These are phyloP conservation scores for Chaetomiaceae sp. DNA, from an alignment of 2,329 filamentous ascomycete genomes.

Conservation along the genomic window DNA sequence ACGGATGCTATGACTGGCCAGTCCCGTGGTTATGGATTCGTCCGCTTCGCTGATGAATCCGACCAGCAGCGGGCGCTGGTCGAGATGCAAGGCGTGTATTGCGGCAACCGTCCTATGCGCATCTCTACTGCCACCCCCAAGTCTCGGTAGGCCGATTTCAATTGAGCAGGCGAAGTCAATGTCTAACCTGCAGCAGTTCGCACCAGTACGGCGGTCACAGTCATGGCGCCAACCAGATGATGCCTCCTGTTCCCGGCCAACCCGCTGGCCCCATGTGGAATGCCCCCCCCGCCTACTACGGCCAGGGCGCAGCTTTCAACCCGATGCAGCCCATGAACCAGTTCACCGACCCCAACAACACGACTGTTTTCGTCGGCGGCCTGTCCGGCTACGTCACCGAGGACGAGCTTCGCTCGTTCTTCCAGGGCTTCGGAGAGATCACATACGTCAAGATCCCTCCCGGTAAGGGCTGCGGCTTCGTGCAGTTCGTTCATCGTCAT, in stretches of 20 bases:
- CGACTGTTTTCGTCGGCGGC: conserved; percentile 95
- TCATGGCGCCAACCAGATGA: conserved; percentile 38
- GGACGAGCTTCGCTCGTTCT: conserved; percentile 99
- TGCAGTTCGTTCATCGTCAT: conserved; percentile 98
- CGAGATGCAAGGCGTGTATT: conserved; percentile 99
- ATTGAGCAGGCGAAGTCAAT: not conserved
- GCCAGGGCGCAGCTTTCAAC: conserved; percentile 29
- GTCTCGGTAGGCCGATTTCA: conserved; percentile 57
- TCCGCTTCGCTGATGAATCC: conserved; percentile 90
- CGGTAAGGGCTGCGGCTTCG: conserved; percentile 97
- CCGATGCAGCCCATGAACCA: conserved; percentile 73
- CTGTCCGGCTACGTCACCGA: conserved; percentile 97
- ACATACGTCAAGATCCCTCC: conserved; percentile 99
- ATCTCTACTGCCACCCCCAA: conserved; percentile 97
- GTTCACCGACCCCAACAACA: conserved; percentile 99
- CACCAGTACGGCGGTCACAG: conserved; percentile 39
- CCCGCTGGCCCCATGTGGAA: conserved; percentile 42
- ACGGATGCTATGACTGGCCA: conserved; percentile 96
- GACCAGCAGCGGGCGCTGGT: conserved; percentile 94
- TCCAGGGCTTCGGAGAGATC: conserved; percentile 98
- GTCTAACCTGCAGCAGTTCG: conserved; percentile 28
- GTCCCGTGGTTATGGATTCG: conserved; percentile 96
- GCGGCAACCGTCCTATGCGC: conserved; percentile 96
- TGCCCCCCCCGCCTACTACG: conserved; percentile 38
- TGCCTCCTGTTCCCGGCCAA: conserved; percentile 40